phyloP scores from a whole-genome alignment of 176 grass and related monocot genomes.

The Sorghum bicolor region Sorghum_bicolor_NCBIv3 NC_012870.2:67087001-67087500 shows the following conservation, averaged over 20 bases:
- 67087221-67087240: constrained; percentile 94
- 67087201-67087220: constrained; percentile 93
- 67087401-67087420: constrained; percentile 3
- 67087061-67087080: constrained; percentile 11
- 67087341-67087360: background rate
- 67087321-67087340: constrained; percentile 32
- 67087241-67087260: constrained; percentile 96
- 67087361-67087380: background rate
- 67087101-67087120: background rate
- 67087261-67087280: constrained; percentile 98
- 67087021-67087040: constrained; percentile 47
- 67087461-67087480: background rate
- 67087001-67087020: constrained; percentile 94
- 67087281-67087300: constrained; percentile 93
- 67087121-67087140: constrained; percentile 2
- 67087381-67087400: background rate
- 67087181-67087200: constrained; percentile 67
- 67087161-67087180: background rate
- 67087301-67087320: constrained; percentile 46
- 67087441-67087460: background rate
- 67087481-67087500: background rate
- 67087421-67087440: constrained; percentile 17
- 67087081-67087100: background rate
- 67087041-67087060: constrained; percentile 3
- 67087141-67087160: constrained; percentile 3